Evolutionary conservation across 768 basidiomycete species (phyloP), one percentile per base, ranked within the genome.

Genomic region (Psilocybe sp.): DNA sequence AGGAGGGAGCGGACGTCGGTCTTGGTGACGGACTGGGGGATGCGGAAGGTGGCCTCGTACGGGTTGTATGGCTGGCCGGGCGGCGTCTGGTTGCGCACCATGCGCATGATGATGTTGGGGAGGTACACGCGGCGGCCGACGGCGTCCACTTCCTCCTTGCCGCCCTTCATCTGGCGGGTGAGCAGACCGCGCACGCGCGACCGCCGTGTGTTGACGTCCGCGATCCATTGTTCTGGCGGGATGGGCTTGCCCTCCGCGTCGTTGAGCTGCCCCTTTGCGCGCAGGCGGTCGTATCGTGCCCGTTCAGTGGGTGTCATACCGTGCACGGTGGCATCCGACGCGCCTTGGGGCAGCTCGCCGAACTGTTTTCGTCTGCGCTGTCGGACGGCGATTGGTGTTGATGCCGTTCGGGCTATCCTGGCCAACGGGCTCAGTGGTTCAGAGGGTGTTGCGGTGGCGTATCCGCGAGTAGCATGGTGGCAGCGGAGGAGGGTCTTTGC

Each of bases 21-120:
- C 70, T 98, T 98, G 38, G 93, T 97, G 68, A 95, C 76, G 38
- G 83, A 87, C 54, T 82, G 81, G n/a, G 92, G 88, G 36, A 96
- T 77, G 48, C 92, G 89, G 74, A 98, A 96, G 2, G 94, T 98
- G 8, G 93, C 94, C 66, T 93, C 87, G 73, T 87, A 93, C 1
- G 94, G 93, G 54, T 98, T 95, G 75, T 98, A 98, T 1, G 92
- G 76, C 57, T 88, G 72, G 0, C 87, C 89, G 2, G 70, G 67
- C 0, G 78, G 83, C 0, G 92, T 93, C 57, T 85, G 71, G 65
- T 98, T 98, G 18, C 90, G 83, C 39, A 95, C 83, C 49, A 98
- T 76, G 49, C 80, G 79, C 68, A 96, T 86, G 53, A 89, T 67
- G 63, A 87, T 76, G 67, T 98, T 96, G 36, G 94, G 94, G 34